Conservation (phyloP, 1,139 yeast species). For the Suhomyces wounanorum region DNA sequence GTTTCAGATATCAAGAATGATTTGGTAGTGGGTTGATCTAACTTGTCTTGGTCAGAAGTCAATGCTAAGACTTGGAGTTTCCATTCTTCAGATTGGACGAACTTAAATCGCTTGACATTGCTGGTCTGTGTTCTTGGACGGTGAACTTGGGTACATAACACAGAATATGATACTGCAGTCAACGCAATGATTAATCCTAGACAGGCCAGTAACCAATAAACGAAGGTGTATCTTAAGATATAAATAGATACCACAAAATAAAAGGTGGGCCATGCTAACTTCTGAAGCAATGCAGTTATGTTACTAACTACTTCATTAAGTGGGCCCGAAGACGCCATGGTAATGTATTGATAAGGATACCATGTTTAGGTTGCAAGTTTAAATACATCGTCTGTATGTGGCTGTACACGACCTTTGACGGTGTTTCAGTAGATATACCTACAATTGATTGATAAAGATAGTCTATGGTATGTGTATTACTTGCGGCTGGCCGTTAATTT, state of each 20-base stretch:
- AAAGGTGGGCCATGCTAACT: constrained; percentile 1
- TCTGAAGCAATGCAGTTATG: neutral
- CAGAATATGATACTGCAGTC: constrained; percentile 2
- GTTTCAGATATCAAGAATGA: constrained; percentile 57
- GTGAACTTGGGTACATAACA: constrained; percentile 8
- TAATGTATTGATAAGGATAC: neutral
- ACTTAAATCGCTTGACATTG: constrained; percentile 12
- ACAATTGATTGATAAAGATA: neutral
- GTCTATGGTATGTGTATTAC: neutral
- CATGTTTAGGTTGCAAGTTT: constrained; percentile 2
- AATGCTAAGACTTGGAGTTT: constrained; percentile 10
- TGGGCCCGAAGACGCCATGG: constrained; percentile 1
- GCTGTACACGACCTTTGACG: neutral
- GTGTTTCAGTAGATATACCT: no score
- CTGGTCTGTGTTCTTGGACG: constrained; percentile 1
- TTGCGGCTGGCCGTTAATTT: neutral
- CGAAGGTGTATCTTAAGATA: constrained; percentile 14
- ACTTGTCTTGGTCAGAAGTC: constrained; percentile 4
- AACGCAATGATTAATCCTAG: constrained; percentile 4
- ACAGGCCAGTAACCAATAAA: constrained; percentile 14
- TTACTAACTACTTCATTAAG: neutral
- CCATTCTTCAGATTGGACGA: constrained; percentile 13
- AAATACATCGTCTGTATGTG: constrained; percentile 1
- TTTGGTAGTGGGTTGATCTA: constrained; percentile 38
- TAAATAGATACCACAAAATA: constrained; percentile 10